Evolutionary conservation across 345 rosid genomes (phyloP), one percentile per base, ranked within the genome.

Genomic region (Eucalyptus curtisii): DNA sequence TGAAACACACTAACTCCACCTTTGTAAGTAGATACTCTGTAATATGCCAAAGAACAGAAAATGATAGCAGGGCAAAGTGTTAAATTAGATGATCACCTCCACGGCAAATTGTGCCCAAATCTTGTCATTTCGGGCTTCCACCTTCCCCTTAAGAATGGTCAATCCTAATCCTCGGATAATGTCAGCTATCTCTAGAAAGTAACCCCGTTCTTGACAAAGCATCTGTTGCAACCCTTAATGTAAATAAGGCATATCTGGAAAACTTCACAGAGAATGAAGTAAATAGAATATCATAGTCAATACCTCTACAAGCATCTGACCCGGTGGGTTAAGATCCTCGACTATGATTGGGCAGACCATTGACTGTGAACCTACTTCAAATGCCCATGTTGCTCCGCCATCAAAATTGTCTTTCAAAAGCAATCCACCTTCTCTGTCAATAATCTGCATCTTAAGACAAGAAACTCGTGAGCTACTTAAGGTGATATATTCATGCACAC

Each of bases 301-400:
- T 90, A 97, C 99, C 99, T 98, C 98, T 49, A 98, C 96, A 66
- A 95, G 99, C 96, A 97, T 92, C 91, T 95, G 97, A 82, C 99
- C 96, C 88, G 99, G 99, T 49, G 92, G 93, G 90, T 91, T 96
- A 86, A 98, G 93, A 95, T 98, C 99, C 92, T 98, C 99, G 13
- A 98, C 98, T 27, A 97, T 95, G 86, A 98, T 97, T 85, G 99
- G 99, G 87, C 99, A 97, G 71, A 95, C 92, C 95, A 95, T 91
- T 86, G 99, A 94, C 91, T 93, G 95, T 88, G 99, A 95, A 9
- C 98, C 99, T 76, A 98, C 99, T 94, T 98, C 99, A 88, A 93
- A 98, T 80, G 99, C 99, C 99, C 99, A 96, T 49, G 99, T 98
- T 44, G 99, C 99, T 86, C 99, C 99, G 88, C 99, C 98, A 87